Conservation (phyloP, 2,329 filamentous ascomycete genomes). For the Pseudogymnoascus sp. region DNA sequence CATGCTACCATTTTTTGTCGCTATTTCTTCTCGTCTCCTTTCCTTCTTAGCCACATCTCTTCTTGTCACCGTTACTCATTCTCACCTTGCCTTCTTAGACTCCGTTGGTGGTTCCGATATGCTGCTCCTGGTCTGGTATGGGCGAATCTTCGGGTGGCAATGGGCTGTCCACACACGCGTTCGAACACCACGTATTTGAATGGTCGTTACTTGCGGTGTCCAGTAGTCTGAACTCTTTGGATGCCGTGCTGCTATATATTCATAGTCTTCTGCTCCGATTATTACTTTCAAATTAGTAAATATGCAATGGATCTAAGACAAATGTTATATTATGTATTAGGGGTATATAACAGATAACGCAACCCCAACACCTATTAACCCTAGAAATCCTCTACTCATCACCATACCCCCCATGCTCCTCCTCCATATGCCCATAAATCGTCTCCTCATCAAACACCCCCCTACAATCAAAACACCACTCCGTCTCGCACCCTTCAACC, state of each 20-base stretch:
- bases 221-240: background rate
- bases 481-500: conserved; percentile 25
- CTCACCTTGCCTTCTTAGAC: background rate
- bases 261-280: background rate
- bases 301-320: background rate
- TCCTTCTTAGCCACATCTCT: background rate
- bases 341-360: background rate
- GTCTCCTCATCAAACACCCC: conserved; percentile 18
- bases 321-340: background rate
- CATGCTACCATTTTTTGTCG: background rate
- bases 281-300: background rate
- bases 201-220: no score
- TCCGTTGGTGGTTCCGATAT: background rate
- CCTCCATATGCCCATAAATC: conserved; percentile 36
- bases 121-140: background rate
- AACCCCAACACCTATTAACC: background rate
- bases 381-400: background rate
- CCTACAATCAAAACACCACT: conserved; percentile 39
- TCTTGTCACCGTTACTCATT: background rate
- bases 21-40: background rate
- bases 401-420: conserved; percentile 27
- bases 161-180: background rate
- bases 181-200: no score
- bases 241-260: no score
- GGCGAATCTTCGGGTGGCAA: background rate